Base-by-base conservation (phyloP, 768 basidiomycete species). In the Pholiota microspora region DNA sequence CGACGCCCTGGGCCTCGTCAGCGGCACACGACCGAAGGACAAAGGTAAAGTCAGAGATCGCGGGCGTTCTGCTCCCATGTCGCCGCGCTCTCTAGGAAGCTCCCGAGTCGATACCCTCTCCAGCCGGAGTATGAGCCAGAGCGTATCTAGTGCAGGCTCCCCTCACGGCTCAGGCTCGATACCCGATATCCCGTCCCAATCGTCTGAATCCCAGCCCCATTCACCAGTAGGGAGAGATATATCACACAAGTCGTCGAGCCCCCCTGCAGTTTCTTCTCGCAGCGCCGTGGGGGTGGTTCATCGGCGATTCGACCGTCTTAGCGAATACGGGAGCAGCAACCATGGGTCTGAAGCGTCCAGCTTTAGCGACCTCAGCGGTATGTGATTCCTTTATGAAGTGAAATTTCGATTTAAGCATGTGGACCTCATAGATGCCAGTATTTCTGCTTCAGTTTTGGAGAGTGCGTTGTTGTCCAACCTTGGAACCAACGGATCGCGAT, bases 341-440 rank as follows among this genome's bases (percentile, higher is more conserved):
- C 79, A 86, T 47, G 83, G 84, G 2, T 92, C 89, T 21, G 83
- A 85, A 38, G 82, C 89, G 0, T 92, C 90, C 5, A 81, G 92
- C 67, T 92, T 93, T 62, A 93, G 91, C 63, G 92, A 94, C 64
- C 64, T 93, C 40, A 94, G 92, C 62, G 91, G 92, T 91, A 62
- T 63, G 81, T 70, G 25, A 18, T 13, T 49, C 13, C 9, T 10
- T 9, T 35, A 42, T 36, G 2, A n/a, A 48, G 18, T 49, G 15
- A 12, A 45, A 15, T 25, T 28, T 53, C 1, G 61, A 4, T 32
- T 52, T 57, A 12, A 10, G 25, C 50, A 24, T 53, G 53, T 31
- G 29, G 29, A 31, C 29, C n/a, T 12, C 46, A 0, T 58, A 89
- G 88, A 90, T 60, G 79, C 83, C 9, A 89, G 88, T 65, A 67